Evolutionary conservation across 2,329 filamentous ascomycete species (phyloP).

Genomic region (Pestalotiopsis sp.): DNA sequence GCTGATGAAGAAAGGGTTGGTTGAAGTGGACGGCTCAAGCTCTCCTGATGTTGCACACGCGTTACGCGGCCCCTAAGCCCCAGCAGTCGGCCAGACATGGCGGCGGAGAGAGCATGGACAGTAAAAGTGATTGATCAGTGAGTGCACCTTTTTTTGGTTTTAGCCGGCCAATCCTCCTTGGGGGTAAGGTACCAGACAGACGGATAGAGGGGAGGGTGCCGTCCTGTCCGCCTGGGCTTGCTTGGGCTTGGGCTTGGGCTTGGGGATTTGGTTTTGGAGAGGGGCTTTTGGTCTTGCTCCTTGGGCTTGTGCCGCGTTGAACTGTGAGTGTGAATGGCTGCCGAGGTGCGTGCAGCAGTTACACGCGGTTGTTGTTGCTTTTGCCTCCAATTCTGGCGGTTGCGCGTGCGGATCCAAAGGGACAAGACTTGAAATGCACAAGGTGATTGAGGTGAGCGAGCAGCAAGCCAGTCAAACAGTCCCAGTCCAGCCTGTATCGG

Average conservation of each 20-base stretch:
- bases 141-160: background rate
- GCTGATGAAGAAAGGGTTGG: constrained; percentile 4
- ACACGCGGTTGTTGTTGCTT: background rate
- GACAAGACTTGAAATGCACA: background rate
- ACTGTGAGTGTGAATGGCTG: background rate
- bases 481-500: constrained; percentile 5
- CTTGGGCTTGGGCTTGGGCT: too few species aligned
- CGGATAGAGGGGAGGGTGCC: background rate
- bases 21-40: background rate
- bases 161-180: background rate
- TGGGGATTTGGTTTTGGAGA: too few species aligned
- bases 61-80: constrained; percentile 13
- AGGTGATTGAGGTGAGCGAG: background rate
- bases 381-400: background rate
- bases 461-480: background rate
- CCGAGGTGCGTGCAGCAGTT: background rate
- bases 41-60: background rate
- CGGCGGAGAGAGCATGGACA: constrained; percentile 9
- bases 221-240: background rate
- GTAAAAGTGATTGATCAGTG: background rate
- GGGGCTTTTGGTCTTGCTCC: too few species aligned
- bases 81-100: constrained; percentile 12
- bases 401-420: constrained; percentile 1
- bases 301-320: background rate
- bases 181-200: background rate